Evolutionary conservation across 139 green algal species (phyloP), one percentile per base, ranked within the genome.

Genomic region (Micractinium sp.): DNA sequence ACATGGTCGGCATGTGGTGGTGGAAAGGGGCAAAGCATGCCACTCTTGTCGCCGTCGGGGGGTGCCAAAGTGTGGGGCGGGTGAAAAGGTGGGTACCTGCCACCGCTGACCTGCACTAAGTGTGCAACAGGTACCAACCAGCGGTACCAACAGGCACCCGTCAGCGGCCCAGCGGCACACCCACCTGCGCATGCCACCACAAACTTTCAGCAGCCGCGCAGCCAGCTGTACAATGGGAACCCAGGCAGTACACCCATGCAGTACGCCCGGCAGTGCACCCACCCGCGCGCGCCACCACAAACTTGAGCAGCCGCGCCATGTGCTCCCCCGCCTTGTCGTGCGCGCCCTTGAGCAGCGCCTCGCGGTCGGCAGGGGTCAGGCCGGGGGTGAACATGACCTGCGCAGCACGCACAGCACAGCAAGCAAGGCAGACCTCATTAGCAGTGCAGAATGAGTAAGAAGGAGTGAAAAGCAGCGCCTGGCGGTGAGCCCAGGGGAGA

Each of bases 331-430:
- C 91, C 60, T 93, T 56, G 31, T 39, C 85, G 47, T 87, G 79
- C 0, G 85, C 47, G 16, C 92, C 92, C 63, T 90, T 85, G 22
- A 92, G 39, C 86, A 93, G 66, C 63, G 92, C 91, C 61, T 90
- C 87, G 7, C 79, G 75, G n/a, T 85, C 87, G 0, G 66, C 83
- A 23, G 88, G 41, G 13, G 79, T 85, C 73, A 97, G 83, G 4
- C 95, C 95, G n/a, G 89, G 91, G 47, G 95, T 14, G 66, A 96
- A 66, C 67, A 95, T 74, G 41, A 96, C 95, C 91, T 96, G 92
- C 29, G 67, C 7, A 25, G 33, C 0, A 13, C 15, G 5, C 33
- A 14, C 0, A 39, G 29, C 27, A 69, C 27, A 41, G 79, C 33
- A 81, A 33, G 74, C 31, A 18, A 22, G 20, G 76, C 63, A 27